These are phyloP conservation scores for Thelonectria olida DNA, from an alignment of 2,329 filamentous ascomycete species.

Conservation along the genomic window DNA sequence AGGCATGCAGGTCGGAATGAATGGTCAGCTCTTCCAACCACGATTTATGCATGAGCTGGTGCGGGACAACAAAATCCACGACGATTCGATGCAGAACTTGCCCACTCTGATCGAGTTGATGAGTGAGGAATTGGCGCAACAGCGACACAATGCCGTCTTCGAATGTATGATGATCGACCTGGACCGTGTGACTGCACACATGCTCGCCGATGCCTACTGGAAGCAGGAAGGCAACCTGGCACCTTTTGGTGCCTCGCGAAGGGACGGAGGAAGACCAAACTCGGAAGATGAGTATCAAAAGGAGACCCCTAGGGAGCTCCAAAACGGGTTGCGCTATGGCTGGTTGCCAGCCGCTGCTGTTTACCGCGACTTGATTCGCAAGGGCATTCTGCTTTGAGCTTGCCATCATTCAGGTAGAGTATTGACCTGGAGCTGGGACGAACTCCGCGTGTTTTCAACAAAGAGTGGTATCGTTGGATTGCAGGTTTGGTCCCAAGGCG, in stretches of 20 bases:
- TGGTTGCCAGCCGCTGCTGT: no score
- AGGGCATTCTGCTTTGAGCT: no score
- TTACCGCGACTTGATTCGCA: no score
- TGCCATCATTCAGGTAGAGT: no score
- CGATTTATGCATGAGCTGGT: slow-evolving; percentile 23
- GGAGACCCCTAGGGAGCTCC: no score
- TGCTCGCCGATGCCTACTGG: slow-evolving; percentile 12
- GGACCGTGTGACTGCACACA: slow-evolving; percentile 14
- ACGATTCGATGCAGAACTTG: slow-evolving; percentile 43
- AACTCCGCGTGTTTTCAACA: no score
- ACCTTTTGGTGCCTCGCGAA: neutral
- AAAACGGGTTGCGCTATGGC: no score
- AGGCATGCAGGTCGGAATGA: slow-evolving; percentile 1
- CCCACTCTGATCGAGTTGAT: slow-evolving; percentile 37
- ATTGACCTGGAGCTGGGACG: no score
- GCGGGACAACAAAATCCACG: slow-evolving; percentile 39
- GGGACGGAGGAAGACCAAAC: slow-evolving; percentile 6
- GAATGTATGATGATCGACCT: slow-evolving; percentile 33
- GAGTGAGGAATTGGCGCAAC: neutral
- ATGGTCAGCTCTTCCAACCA: slow-evolving; percentile 24
- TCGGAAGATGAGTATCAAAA: slow-evolving; percentile 23
- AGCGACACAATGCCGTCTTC: slow-evolving; percentile 13
- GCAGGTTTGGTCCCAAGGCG: no score
- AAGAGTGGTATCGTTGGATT: no score
- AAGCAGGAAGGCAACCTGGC: neutral